Evolutionary conservation across 306 rosid species (phyloP).

Genomic region (Sphenostylis stenocarpa): DNA sequence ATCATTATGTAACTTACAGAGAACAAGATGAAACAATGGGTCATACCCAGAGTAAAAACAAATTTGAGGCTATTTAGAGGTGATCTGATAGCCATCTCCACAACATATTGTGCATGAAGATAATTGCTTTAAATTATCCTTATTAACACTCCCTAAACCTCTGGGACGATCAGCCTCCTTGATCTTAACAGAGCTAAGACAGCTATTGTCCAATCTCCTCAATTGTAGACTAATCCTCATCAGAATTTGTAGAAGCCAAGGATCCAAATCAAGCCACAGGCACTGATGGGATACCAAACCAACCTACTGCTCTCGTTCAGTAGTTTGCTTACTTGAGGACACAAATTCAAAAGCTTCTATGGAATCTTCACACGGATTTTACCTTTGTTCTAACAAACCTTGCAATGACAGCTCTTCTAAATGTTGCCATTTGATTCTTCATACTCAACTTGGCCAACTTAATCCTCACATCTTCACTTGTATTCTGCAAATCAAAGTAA

Average conservation of each 20-base stretch:
- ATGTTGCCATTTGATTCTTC: neutral
- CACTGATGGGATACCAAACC: neutral
- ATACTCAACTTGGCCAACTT: neutral
- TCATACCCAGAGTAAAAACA: neutral
- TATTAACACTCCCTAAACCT: neutral
- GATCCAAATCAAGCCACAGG: conserved; percentile 7
- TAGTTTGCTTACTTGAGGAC: neutral
- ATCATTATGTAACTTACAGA: too few relatives aligned
- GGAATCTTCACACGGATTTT: neutral
- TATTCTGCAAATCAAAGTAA: neutral
- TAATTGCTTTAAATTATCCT: neutral
- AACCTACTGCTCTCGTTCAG: neutral
- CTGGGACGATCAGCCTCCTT: neutral
- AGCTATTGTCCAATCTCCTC: conserved; percentile 11
- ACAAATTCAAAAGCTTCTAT: neutral
- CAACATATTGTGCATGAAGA: neutral
- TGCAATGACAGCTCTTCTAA: neutral
- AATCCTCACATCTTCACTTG: neutral
- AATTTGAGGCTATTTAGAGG: neutral
- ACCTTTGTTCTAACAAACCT: neutral
- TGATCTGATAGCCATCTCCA: neutral
- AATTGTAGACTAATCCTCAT: conserved; percentile 28
- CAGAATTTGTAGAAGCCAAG: conserved; percentile 38
- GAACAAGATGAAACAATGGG: too few relatives aligned
- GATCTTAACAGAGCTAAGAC: conserved; percentile 23